Conservation (phyloP, 768 basidiomycete species). For the Hygrophorus russula region DNA sequence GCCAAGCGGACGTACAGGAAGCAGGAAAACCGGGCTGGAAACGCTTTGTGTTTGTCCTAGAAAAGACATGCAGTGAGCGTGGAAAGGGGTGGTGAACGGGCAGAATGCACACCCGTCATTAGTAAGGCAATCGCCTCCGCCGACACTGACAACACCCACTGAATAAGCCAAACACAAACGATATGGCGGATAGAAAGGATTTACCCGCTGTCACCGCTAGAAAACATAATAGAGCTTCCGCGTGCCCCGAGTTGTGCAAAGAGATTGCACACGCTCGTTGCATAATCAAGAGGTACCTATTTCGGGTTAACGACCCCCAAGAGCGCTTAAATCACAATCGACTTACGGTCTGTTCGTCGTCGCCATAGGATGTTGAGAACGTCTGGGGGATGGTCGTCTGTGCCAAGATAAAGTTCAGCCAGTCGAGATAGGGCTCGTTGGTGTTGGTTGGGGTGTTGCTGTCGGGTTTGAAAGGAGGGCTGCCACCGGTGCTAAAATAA, state of each 20-base stretch:
- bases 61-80: too few species aligned
- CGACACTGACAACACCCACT: too few species aligned
- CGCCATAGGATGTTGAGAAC: constrained; percentile 44
- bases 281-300: constrained; percentile 33
- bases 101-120: constrained; percentile 26
- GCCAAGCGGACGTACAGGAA: constrained; percentile 15
- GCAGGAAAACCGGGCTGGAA: constrained; percentile 39
- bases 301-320: background rate
- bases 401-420: constrained; percentile 34
- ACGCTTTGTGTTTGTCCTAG: constrained; percentile 18
- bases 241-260: constrained; percentile 41
- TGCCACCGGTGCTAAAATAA: constrained; percentile 35
- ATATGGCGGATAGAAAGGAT: constrained; percentile 10
- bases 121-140: constrained; percentile 36
- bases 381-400: constrained; percentile 31
- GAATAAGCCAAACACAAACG: constrained; percentile 21
- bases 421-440: constrained; percentile 32
- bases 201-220: constrained; percentile 37
- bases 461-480: constrained; percentile 35
- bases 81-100: too few species aligned
- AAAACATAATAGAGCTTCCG: constrained; percentile 37
- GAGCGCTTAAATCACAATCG: background rate
- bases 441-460: constrained; percentile 23
- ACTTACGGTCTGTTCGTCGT: constrained; percentile 41
- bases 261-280: constrained; percentile 30